Base-by-base conservation (phyloP, 345 rosid genomes). In the Salix dunnii region DNA sequence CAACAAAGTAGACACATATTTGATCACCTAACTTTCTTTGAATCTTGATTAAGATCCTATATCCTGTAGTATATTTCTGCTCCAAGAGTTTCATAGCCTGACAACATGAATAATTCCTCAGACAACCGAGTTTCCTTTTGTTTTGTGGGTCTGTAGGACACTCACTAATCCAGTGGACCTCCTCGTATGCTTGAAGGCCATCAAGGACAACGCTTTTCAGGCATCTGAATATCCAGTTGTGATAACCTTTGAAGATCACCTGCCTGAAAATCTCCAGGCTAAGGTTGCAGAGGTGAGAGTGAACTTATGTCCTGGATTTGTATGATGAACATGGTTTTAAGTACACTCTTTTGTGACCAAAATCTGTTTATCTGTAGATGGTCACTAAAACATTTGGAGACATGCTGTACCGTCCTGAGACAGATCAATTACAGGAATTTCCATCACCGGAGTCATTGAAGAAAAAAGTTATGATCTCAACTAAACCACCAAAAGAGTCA, bases 201-300 rank as follows among this genome's bases (percentile, higher is more conserved):
- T 89, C 46, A 89, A 84, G 81, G 91, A 88, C 1, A 31, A 86
- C 71, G 98, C 96, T 12, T 94, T 94, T 67, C 3, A 0, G 69
- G 87, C 82, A 72, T 90, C 98, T 51, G 89, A 86, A 16, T 94
- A 87, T 82, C 98, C 94, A 1, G 94, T 92, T 80, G 93, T 94
- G 68, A 89, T 94, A 76, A 94, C 98, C 33, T 90, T 94, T 63
- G 97, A 94, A 81, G 97, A 92, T 61, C 97, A 94, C 81, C 82
- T 94, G 12, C 64, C 88, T 76, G 79, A 87, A 78, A 28, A 67
- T 53, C 98, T 92, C 79, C 98, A 92, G 78, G 77, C 76, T 14
- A 80, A 80, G 81, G 97, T 92, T 55, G 96, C 94, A 64, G 79
- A 80, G 89, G 98, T 89, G 72, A 76, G 83, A n/a, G 6, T 53